These are phyloP conservation scores for Fusarium marasasianum DNA, from an alignment of 2,329 filamentous ascomycete genomes.

Conservation along the genomic window DNA sequence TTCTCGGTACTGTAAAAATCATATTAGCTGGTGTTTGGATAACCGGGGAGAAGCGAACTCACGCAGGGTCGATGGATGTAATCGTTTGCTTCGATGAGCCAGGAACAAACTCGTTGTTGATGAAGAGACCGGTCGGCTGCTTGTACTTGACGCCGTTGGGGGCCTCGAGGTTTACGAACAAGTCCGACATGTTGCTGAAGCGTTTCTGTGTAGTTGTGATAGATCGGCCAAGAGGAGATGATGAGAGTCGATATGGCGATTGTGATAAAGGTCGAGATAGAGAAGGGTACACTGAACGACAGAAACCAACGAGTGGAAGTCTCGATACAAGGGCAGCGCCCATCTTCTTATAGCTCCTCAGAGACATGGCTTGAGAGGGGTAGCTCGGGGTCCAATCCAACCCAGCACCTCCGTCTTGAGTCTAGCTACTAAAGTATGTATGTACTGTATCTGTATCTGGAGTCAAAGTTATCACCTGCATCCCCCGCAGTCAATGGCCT, in stretches of 20 bases:
- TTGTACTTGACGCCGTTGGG: conserved; percentile 80
- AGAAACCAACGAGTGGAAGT: neutral
- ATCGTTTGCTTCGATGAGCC: conserved; percentile 40
- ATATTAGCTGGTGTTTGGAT: neutral
- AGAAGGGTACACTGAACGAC: conserved; percentile 1
- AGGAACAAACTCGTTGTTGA: conserved; percentile 83
- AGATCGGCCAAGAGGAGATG: conserved; percentile 6
- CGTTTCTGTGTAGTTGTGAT: conserved; percentile 16
- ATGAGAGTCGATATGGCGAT: conserved; percentile 17
- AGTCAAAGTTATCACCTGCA: conserved; percentile 8
- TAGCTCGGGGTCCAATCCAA: conserved; percentile 8
- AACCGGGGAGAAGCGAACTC: neutral
- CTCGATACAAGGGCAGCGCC: conserved; percentile 23
- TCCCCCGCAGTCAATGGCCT: conserved; percentile 25
- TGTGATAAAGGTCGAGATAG: neutral
- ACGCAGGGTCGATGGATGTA: conserved; percentile 45
- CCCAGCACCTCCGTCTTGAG: neutral
- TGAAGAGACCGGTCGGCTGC: conserved; percentile 81
- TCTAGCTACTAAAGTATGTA: neutral
- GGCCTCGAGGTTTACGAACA: conserved; percentile 70
- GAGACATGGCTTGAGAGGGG: conserved; percentile 24
- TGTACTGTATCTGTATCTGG: neutral
- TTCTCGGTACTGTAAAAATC: conserved; percentile 39
- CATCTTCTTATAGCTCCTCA: conserved; percentile 36
- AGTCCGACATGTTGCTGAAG: conserved; percentile 37